phyloP scores from a whole-genome alignment of 495 filamentous ascomycete species.

The Penicillium antarcticum region DNA sequence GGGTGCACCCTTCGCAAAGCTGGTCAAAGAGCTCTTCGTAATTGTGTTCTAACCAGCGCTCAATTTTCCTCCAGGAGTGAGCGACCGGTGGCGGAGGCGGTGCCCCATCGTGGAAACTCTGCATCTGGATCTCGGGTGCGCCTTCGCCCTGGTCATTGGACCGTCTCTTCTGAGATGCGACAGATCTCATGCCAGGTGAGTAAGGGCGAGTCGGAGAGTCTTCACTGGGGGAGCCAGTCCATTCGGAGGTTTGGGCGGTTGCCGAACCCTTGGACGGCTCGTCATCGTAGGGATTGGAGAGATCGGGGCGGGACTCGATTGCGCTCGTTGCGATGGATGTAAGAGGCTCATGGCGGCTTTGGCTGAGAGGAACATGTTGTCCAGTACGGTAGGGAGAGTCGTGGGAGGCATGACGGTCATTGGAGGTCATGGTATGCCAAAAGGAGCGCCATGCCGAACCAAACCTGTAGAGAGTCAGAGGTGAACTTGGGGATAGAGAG shows the following conservation, averaged over 20 bases:
- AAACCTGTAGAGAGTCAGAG: slow-evolving; percentile 44
- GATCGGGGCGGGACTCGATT: slow-evolving; percentile 71
- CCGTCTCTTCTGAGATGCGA: slow-evolving; percentile 54
- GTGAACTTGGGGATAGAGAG: neutral
- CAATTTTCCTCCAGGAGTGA: slow-evolving; percentile 93
- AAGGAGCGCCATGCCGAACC: slow-evolving; percentile 69
- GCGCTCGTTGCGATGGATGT: slow-evolving; percentile 77
- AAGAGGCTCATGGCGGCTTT: slow-evolving; percentile 66
- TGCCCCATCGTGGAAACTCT: slow-evolving; percentile 87
- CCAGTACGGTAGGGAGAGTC: slow-evolving; percentile 85
- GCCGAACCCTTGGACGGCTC: slow-evolving; percentile 57
- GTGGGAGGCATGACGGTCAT: slow-evolving; percentile 73
- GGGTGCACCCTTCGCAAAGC: slow-evolving; percentile 82
- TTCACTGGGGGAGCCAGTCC: slow-evolving; percentile 59
- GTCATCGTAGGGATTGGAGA: slow-evolving; percentile 71
- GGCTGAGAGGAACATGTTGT: slow-evolving; percentile 72
- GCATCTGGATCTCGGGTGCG: slow-evolving; percentile 89
- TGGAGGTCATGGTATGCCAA: slow-evolving; percentile 93
- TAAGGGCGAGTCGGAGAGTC: slow-evolving; percentile 64
- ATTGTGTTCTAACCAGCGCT: slow-evolving; percentile 89
- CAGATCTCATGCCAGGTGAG: slow-evolving; percentile 84
- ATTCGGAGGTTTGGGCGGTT: slow-evolving; percentile 51
- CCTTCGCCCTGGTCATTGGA: slow-evolving; percentile 58
- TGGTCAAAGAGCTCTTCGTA: slow-evolving; percentile 94
- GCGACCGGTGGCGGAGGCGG: slow-evolving; percentile 82